Evolutionary conservation across 352 stramenopile genomes (phyloP).

Genomic region (Pythium phragmitis): DNA sequence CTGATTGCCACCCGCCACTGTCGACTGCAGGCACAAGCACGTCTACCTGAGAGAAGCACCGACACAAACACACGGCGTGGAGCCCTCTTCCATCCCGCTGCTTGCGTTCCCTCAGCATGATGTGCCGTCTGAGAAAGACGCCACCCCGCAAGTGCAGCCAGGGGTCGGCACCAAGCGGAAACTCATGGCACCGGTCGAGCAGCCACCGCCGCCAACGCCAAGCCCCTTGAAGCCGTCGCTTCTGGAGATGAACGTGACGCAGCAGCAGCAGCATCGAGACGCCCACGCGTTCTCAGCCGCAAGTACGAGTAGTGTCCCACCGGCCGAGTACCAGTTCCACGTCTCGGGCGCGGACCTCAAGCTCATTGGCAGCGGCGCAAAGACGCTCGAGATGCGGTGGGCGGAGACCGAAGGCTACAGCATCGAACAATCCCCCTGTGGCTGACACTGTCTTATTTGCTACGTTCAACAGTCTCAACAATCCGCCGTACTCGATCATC

Average conservation of each 20-base stretch:
- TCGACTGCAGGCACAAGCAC: conserved; percentile 6
- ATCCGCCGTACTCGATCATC: conserved; percentile 69
- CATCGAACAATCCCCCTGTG: not conserved
- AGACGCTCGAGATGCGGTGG: conserved; percentile 68
- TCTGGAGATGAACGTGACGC: conserved; percentile 1
- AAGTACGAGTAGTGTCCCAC: conserved; percentile 4
- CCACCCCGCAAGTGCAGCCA: not conserved
- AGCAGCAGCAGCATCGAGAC: conserved; percentile 6
- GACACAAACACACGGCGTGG: not conserved
- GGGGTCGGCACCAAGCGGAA: conserved; percentile 15
- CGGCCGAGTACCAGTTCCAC: conserved; percentile 61
- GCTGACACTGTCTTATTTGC: not conserved
- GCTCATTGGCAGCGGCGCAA: conserved; percentile 46
- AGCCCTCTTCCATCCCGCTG: conserved; percentile 2
- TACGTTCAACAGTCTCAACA: conserved; percentile 41
- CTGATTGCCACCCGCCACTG: not conserved
- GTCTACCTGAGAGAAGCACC: not conserved
- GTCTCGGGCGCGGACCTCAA: conserved; percentile 40
- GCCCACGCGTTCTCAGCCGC: too few relatives aligned
- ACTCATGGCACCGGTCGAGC: not conserved
- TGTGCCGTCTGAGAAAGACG: not conserved
- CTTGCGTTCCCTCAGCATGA: not conserved
- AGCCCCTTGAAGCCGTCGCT: conserved; percentile 1
- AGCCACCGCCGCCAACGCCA: not conserved
- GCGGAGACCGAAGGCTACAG: too few relatives aligned